Conservation (phyloP, 495 filamentous ascomycete genomes). For the Clavariopsis aquatica region DNA sequence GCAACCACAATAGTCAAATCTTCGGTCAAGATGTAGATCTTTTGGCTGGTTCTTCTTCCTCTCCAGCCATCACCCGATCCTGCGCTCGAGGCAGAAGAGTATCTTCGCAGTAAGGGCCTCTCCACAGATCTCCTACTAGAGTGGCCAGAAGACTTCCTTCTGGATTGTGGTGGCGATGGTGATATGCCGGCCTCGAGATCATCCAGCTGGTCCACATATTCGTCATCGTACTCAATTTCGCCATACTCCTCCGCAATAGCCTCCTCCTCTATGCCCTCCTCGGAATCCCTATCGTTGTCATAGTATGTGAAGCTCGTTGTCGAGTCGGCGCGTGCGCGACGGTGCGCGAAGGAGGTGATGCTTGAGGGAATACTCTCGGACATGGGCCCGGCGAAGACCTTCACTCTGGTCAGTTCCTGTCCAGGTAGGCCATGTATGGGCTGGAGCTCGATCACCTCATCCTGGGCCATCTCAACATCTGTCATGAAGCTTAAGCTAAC, state of each 20-base stretch:
- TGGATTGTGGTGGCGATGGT: constrained; percentile 25
- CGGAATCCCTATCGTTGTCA: constrained; percentile 49
- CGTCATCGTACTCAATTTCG: constrained; percentile 46
- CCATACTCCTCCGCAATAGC: constrained; percentile 43
- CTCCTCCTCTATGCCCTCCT: constrained; percentile 53
- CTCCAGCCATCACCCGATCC: constrained; percentile 57
- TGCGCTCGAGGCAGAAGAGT: constrained; percentile 58
- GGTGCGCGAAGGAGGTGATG: constrained; percentile 81
- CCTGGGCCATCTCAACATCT: constrained; percentile 98
- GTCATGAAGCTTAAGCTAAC: constrained; percentile 71
- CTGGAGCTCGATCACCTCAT: constrained; percentile 63
- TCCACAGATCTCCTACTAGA: constrained; percentile 63
- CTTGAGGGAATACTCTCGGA: constrained; percentile 94
- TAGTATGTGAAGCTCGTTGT: constrained; percentile 89
- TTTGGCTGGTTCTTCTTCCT: constrained; percentile 68
- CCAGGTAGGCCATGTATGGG: constrained; percentile 18
- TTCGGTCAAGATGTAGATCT: constrained; percentile 88
- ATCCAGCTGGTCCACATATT: constrained; percentile 35
- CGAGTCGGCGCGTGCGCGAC: constrained; percentile 72
- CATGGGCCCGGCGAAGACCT: constrained; percentile 92
- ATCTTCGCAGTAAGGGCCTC: constrained; percentile 69
- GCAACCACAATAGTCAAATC: constrained; percentile 91
- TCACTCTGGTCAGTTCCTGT: constrained; percentile 33
- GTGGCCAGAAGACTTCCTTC: constrained; percentile 57
- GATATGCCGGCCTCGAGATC: constrained; percentile 42